Evolutionary conservation across 192 early-diverging fungal species (phyloP).

Genomic region (Helicostylum pulchrum): DNA sequence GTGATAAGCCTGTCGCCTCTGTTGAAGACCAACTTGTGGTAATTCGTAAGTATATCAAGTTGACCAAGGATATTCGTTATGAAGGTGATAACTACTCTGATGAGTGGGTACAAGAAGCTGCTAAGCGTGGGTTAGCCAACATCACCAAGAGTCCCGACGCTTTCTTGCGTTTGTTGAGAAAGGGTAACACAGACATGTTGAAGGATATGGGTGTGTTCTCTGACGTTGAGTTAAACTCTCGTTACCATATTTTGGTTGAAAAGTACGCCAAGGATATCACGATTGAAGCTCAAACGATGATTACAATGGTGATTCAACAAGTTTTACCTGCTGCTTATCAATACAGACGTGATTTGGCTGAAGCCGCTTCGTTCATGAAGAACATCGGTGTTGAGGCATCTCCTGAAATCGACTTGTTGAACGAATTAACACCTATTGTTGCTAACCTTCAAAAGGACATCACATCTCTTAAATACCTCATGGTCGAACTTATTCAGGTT

Average conservation of each 20-base stretch:
- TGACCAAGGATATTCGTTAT: constrained; percentile 85
- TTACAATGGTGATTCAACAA: constrained; percentile 74
- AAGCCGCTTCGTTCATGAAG: constrained; percentile 72
- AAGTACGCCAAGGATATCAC: constrained; percentile 95
- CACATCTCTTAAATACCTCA: constrained; percentile 54
- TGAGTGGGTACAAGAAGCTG: constrained; percentile 90
- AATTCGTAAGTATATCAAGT: constrained; percentile 79
- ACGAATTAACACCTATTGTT: constrained; percentile 63
- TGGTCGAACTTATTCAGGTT: constrained; percentile 57
- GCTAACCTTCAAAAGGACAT: constrained; percentile 52
- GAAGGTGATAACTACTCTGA: constrained; percentile 98
- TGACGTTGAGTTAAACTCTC: constrained; percentile 80
- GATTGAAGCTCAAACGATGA: constrained; percentile 90
- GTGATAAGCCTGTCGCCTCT: constrained; percentile 69
- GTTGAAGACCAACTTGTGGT: constrained; percentile 88
- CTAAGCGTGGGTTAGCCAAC: constrained; percentile 92
- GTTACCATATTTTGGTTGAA: constrained; percentile 95
- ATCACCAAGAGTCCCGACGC: constrained; percentile 88
- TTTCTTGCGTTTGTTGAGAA: constrained; percentile 75
- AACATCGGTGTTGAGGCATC: constrained; percentile 44
- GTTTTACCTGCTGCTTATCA: constrained; percentile 87
- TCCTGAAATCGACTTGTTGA: constrained; percentile 72
- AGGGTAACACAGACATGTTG: constrained; percentile 74
- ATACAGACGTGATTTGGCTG: constrained; percentile 86
- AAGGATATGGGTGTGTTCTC: constrained; percentile 81